A percentile compares a stretch with the other conserved stretches of the same genome.
Conservation (phyloP, 1,284 basidiomycete genomes). For the Leccinum angustisporum region DNA sequence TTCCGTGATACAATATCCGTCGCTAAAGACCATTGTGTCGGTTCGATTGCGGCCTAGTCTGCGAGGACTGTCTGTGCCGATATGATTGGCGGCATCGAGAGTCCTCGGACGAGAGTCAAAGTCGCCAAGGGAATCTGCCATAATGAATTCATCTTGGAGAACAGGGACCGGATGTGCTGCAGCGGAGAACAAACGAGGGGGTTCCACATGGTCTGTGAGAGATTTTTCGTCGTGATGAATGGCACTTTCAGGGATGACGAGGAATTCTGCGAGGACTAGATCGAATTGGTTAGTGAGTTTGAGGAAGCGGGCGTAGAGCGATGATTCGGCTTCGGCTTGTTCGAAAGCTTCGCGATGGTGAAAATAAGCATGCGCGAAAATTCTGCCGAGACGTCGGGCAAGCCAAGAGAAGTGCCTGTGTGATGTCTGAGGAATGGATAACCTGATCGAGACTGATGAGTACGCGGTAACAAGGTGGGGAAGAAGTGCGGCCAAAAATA, state of each 20-base stretch:
- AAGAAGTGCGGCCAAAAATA: conserved; percentile 30
- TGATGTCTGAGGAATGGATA: conserved; percentile 79
- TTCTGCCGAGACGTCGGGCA: conserved; percentile 85
- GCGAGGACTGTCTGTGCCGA: conserved; percentile 48
- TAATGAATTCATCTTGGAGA: conserved; percentile 22
- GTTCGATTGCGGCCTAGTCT: conserved; percentile 61
- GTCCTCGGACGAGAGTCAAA: conserved; percentile 25
- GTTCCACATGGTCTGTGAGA: conserved; percentile 39
- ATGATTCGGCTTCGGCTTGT: conserved; percentile 87
- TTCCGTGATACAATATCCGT: conserved; percentile 44
- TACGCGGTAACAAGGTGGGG: conserved; percentile 24
- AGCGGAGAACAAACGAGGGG: conserved; percentile 50
- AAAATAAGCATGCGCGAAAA: conserved; percentile 95
- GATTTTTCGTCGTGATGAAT: conserved; percentile 33
- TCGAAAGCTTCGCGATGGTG: conserved; percentile 91
- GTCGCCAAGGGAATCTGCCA: conserved; percentile 14
- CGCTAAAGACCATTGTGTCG: conserved; percentile 76
- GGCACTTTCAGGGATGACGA: conserved; percentile 66
- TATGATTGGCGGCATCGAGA: conserved; percentile 17
- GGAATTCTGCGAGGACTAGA: conserved; percentile 77
- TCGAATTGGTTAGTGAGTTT: conserved; percentile 81
- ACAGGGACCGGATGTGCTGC: conserved; percentile 37
- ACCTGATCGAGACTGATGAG: conserved; percentile 36
- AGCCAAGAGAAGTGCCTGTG: conserved; percentile 87
- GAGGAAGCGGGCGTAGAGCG: conserved; percentile 88